Conservation (phyloP, 805 yeast species). For the Wickerhamomyces chambardii region DNA sequence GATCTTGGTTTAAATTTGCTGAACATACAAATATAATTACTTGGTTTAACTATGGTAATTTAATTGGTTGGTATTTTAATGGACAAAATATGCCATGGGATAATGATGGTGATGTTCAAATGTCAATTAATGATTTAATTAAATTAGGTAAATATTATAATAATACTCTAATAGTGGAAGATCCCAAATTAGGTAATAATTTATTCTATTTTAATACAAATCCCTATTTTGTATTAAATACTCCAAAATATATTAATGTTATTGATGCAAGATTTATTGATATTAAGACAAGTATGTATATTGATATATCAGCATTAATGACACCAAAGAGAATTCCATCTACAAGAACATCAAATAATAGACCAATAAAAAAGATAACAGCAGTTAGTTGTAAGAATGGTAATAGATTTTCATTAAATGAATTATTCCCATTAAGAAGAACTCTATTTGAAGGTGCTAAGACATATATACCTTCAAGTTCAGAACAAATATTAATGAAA, state of each 20-base stretch:
- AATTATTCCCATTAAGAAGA: conserved; percentile 33
- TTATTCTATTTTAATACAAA: conserved; percentile 36
- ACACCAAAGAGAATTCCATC: conserved; percentile 7
- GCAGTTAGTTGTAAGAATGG: conserved; percentile 19
- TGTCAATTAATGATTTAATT: conserved; percentile 43
- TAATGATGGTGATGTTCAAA: conserved; percentile 41
- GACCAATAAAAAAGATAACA: too few relatives aligned
- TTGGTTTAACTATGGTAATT: conserved; percentile 1
- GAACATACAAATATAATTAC: not conserved
- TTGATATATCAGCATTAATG: conserved; percentile 35
- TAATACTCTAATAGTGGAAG: conserved; percentile 33
- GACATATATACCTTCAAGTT: conserved; percentile 29
- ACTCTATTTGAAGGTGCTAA: conserved; percentile 36
- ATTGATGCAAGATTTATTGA: conserved; percentile 36
- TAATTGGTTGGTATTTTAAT: conserved; percentile 34
- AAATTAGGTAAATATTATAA: conserved; percentile 31
- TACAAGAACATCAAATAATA: too few relatives aligned
- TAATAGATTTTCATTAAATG: conserved; percentile 19
- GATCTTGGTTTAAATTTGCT: conserved; percentile 1
- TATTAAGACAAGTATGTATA: conserved; percentile 35
- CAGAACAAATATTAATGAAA: not conserved
- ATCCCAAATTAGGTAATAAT: conserved; percentile 18
- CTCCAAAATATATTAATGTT: conserved; percentile 29
- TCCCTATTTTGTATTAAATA: conserved; percentile 28
- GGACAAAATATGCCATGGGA: conserved; percentile 49